Percentiles rank a stretch among this genome's conserved stretches.
Evolutionary conservation across 2,329 filamentous ascomycete genomes (phyloP).

Genomic region (Bretziella fagacearum): DNA sequence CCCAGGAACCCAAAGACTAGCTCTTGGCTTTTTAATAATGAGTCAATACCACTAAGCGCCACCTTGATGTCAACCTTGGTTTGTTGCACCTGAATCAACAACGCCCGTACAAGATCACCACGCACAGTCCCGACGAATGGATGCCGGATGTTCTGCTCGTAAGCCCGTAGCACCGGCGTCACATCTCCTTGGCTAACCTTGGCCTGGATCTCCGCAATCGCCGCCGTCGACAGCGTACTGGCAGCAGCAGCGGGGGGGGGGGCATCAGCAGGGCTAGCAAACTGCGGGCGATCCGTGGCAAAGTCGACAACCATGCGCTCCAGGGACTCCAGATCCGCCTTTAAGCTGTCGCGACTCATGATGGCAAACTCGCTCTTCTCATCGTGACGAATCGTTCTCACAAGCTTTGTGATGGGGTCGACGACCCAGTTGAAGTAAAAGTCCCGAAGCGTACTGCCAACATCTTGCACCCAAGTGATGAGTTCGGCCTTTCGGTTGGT

Average conservation of each 20-base stretch:
- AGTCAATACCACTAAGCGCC: slow-evolving; percentile 88
- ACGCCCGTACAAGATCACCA: slow-evolving; percentile 74
- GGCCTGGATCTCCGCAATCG: slow-evolving; percentile 56
- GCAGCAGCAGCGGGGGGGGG: neutral
- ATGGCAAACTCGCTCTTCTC: slow-evolving; percentile 86
- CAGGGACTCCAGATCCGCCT: slow-evolving; percentile 76
- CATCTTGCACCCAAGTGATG: slow-evolving; percentile 57
- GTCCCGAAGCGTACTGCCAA: slow-evolving; percentile 64
- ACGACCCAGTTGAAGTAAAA: slow-evolving; percentile 97
- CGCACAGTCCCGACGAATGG: slow-evolving; percentile 69
- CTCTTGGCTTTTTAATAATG: slow-evolving; percentile 87
- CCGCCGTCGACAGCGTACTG: slow-evolving; percentile 40
- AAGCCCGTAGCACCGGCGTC: slow-evolving; percentile 77
- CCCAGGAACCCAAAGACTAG: slow-evolving; percentile 96
- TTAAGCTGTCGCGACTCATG: slow-evolving; percentile 84
- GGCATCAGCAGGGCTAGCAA: slow-evolving; percentile 27
- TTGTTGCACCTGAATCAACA: slow-evolving; percentile 95
- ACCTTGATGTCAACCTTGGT: slow-evolving; percentile 97
- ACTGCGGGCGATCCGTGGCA: slow-evolving; percentile 61
- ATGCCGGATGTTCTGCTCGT: slow-evolving; percentile 70
- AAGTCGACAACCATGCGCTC: slow-evolving; percentile 99
- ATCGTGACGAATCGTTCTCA: slow-evolving; percentile 86
- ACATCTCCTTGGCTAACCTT: slow-evolving; percentile 85
- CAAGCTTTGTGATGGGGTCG: slow-evolving; percentile 63
- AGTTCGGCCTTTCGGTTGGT: slow-evolving; percentile 62